A percentile compares a stretch with the other conserved stretches of the same genome.
These are phyloP conservation scores for Thoreauomyces humboldtii DNA, from an alignment of 192 early-diverging fungal species.

Conservation along the genomic window DNA sequence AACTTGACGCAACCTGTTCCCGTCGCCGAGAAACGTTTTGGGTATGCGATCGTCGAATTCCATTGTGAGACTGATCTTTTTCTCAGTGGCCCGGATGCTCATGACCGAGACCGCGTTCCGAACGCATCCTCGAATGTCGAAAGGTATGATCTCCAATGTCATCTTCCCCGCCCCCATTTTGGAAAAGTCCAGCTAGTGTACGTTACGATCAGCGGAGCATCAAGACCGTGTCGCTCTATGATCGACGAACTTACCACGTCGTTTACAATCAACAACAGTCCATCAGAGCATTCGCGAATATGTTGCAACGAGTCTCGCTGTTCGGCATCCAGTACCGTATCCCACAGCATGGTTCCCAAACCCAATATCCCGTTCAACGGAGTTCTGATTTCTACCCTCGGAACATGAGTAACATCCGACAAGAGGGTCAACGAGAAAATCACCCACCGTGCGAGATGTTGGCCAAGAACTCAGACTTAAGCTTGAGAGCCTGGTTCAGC, in stretches of 20 bases:
- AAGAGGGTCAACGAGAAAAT: too few relatives aligned
- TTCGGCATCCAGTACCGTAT: slow-evolving; percentile 21
- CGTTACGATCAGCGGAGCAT: neutral
- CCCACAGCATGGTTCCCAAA: slow-evolving; percentile 4
- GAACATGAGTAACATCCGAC: too few relatives aligned
- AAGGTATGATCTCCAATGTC: slow-evolving; percentile 17
- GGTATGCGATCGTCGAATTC: slow-evolving; percentile 11
- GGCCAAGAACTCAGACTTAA: too few relatives aligned
- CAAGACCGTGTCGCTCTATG: too few relatives aligned
- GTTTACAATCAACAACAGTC: slow-evolving; percentile 27
- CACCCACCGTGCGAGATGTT: neutral
- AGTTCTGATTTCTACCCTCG: slow-evolving; percentile 2
- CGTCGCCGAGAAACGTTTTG: slow-evolving; percentile 42
- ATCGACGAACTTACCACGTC: slow-evolving; percentile 26
- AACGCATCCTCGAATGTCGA: slow-evolving; percentile 20
- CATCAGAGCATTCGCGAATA: slow-evolving; percentile 28
- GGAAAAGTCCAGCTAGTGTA: slow-evolving; percentile 18
- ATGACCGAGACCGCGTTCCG: slow-evolving; percentile 8
- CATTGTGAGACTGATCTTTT: slow-evolving; percentile 14
- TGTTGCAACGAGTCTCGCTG: slow-evolving; percentile 19
- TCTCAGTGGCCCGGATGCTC: slow-evolving; percentile 5
- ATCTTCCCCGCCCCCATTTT: slow-evolving; percentile 31
- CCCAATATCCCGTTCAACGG: slow-evolving; percentile 10
- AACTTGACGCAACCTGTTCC: slow-evolving; percentile 54
- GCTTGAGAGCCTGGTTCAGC: slow-evolving; percentile 1